A percentile compares a stretch with the other conserved stretches of the same genome.
phyloP scores from a whole-genome alignment of 148 eudicot genomes.

The Rhododendron simsii region DNA sequence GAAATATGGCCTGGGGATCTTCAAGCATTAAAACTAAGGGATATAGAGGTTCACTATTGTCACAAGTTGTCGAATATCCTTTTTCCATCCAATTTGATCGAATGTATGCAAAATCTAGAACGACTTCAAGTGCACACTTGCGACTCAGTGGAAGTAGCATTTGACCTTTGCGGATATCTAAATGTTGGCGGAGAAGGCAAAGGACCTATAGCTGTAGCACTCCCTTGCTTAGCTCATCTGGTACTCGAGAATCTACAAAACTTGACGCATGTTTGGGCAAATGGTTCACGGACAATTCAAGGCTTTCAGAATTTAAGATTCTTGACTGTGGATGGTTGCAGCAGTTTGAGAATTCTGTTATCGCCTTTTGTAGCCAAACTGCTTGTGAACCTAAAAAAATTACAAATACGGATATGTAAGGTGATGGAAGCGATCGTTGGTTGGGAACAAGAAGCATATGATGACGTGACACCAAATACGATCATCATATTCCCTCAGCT shows the following conservation, averaged over 20 bases:
- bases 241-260: background rate
- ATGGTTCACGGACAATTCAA: background rate
- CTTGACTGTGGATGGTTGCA: background rate
- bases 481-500: background rate
- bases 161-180: background rate
- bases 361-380: background rate
- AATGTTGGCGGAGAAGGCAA: background rate
- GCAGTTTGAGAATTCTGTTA: background rate
- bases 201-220: background rate
- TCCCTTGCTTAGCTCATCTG: background rate
- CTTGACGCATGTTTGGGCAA: background rate
- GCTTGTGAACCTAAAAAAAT: background rate
- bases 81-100: background rate
- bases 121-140: background rate
- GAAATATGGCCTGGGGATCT: constrained; percentile 1
- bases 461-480: background rate
- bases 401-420: background rate
- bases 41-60: background rate
- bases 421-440: background rate
- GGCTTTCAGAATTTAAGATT: background rate
- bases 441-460: background rate
- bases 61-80: background rate
- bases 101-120: background rate
- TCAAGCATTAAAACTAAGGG: background rate
- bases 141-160: background rate